Evolutionary conservation across 2,329 filamentous ascomycete species (phyloP).

Genomic region (Fusarium redolens): DNA sequence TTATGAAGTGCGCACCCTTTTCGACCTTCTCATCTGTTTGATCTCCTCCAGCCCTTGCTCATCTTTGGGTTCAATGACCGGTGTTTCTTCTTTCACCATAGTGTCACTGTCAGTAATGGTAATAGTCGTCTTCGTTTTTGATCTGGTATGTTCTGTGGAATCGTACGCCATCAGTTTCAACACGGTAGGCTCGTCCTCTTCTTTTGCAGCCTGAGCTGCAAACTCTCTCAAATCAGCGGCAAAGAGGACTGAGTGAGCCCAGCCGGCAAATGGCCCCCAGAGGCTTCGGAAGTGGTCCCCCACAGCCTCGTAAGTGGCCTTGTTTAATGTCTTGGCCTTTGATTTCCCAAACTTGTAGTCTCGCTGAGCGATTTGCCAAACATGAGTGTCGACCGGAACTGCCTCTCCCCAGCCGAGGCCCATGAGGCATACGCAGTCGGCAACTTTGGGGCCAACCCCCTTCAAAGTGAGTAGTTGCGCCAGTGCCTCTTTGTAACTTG

Average conservation of each 20-base stretch:
- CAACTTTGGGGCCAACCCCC: slow-evolving; percentile 95
- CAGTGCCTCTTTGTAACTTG: slow-evolving; percentile 83
- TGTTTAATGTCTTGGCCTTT: slow-evolving; percentile 87
- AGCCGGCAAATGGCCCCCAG: slow-evolving; percentile 94
- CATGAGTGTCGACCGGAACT: slow-evolving; percentile 96
- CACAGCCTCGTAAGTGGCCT: slow-evolving; percentile 88
- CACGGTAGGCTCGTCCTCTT: slow-evolving; percentile 20
- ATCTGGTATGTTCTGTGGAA: slow-evolving; percentile 31
- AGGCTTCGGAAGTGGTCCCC: slow-evolving; percentile 88
- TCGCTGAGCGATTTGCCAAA: slow-evolving; percentile 97
- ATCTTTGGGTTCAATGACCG: slow-evolving; percentile 24
- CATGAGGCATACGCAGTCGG: slow-evolving; percentile 97
- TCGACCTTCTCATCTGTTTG: slow-evolving; percentile 39
- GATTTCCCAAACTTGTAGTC: slow-evolving; percentile 94
- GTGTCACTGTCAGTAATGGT: slow-evolving; percentile 28
- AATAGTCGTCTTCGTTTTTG: slow-evolving; percentile 40
- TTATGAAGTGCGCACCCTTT: slow-evolving; percentile 44
- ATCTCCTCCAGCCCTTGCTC: slow-evolving; percentile 15
- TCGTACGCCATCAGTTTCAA: slow-evolving; percentile 28
- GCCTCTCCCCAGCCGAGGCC: slow-evolving; percentile 95
- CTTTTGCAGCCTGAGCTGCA: slow-evolving; percentile 66
- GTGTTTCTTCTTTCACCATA: slow-evolving; percentile 32
- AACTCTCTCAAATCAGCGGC: slow-evolving; percentile 92
- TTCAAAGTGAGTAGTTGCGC: slow-evolving; percentile 81
- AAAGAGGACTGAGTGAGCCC: slow-evolving; percentile 97